Percentiles rank a stretch among this genome's conserved stretches.
phyloP scores from a whole-genome alignment of 2,329 filamentous ascomycete species.

The Talaromyces sp. region DNA sequence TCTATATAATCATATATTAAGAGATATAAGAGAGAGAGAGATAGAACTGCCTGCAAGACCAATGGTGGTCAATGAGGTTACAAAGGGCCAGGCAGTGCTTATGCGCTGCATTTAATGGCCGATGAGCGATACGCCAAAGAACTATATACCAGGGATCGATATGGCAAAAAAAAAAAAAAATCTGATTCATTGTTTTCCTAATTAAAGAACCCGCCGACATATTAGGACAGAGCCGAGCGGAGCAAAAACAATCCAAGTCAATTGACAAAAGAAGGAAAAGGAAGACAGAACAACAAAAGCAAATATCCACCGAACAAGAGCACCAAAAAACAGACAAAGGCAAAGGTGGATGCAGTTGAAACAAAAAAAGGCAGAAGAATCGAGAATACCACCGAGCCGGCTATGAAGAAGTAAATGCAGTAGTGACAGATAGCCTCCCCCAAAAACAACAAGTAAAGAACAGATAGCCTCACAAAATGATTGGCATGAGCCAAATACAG shows the following conservation, averaged over 20 bases:
- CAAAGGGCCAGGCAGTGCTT: too few relatives aligned
- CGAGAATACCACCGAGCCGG: slow-evolving; percentile 12
- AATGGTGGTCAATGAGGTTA: too few relatives aligned
- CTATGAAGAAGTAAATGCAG: slow-evolving; percentile 6
- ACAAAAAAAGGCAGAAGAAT: slow-evolving; percentile 7
- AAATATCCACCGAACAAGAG: background rate
- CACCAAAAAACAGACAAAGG: slow-evolving; percentile 8
- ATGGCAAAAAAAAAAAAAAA: too few relatives aligned
- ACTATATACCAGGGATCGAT: too few relatives aligned
- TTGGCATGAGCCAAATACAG: background rate
- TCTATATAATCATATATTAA: too few relatives aligned
- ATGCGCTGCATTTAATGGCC: too few relatives aligned
- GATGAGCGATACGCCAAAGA: too few relatives aligned
- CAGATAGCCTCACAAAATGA: background rate
- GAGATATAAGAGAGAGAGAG: too few relatives aligned
- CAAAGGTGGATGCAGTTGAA: slow-evolving; percentile 1
- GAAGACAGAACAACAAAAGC: background rate
- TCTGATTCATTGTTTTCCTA: background rate
- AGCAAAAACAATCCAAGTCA: background rate
- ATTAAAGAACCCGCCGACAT: background rate
- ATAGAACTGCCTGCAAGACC: too few relatives aligned
- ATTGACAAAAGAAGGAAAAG: background rate
- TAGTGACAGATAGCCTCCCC: slow-evolving; percentile 12
- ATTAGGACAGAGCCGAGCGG: background rate
- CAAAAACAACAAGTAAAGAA: background rate